A percentile compares a stretch with the other conserved stretches of the same genome.
phyloP scores from a whole-genome alignment of 306 rosid genomes.

The Chamaecrista fasciculata region DNA sequence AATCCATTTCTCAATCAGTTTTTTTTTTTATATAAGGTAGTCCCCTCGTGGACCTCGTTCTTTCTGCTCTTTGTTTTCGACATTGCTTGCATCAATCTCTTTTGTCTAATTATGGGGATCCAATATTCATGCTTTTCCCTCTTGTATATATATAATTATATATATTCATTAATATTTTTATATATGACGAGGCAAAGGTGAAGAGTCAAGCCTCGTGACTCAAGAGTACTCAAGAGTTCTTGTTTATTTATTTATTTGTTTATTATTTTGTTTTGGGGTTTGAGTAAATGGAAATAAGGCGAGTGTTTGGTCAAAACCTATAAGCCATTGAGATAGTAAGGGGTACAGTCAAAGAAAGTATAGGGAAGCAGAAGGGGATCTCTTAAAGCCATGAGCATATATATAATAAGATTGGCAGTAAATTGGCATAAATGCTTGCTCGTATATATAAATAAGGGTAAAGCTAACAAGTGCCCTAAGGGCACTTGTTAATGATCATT shows the following conservation, averaged over 20 bases:
- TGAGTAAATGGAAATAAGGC: no score
- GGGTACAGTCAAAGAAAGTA: constrained; percentile 32
- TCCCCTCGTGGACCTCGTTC: constrained; percentile 19
- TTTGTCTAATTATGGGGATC: constrained; percentile 11
- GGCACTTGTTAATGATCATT: no score
- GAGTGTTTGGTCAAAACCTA: constrained; percentile 34
- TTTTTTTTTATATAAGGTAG: no score
- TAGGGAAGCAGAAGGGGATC: constrained; percentile 32
- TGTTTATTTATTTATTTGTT: no score
- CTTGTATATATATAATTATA: no score
- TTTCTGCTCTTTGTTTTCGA: constrained; percentile 18
- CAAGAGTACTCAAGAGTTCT: no score
- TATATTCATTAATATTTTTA: no score
- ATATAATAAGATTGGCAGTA: constrained; percentile 23
- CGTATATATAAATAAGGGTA: no score
- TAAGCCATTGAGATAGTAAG: constrained; percentile 25
- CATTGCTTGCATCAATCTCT: constrained; percentile 25
- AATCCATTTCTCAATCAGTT: constrained; percentile 21
- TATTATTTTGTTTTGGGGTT: no score
- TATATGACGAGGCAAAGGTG: no score
- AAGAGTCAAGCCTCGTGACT: no score
- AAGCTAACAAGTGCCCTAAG: no score
- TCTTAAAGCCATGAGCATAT: constrained; percentile 30
- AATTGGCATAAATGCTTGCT: constrained; percentile 36
- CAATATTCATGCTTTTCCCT: not conserved